Percentiles rank a stretch among this genome's conserved stretches.
phyloP scores from a whole-genome alignment of 2,329 filamentous ascomycete species.

The Colletotrichum chrysophilum region DNA sequence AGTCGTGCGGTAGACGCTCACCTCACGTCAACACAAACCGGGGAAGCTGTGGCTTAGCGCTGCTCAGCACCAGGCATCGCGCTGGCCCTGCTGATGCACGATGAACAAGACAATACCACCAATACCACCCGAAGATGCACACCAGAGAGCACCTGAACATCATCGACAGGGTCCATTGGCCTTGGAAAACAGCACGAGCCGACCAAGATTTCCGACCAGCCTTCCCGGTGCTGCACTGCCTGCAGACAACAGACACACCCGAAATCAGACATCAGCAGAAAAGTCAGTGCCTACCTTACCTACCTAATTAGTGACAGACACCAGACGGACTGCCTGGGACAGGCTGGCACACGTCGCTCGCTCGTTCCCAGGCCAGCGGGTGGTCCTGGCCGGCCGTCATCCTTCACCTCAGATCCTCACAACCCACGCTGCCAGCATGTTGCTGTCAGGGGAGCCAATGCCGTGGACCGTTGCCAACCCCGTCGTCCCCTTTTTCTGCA shows the following conservation, averaged over 20 bases:
- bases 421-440: neutral
- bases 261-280: neutral
- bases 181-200: neutral
- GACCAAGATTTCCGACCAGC: neutral
- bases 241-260: neutral
- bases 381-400: neutral
- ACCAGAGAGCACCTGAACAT: neutral
- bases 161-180: neutral
- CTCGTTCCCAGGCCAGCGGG: conserved; percentile 12
- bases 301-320: conserved; percentile 1
- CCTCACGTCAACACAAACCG: conserved; percentile 13
- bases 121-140: neutral
- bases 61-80: conserved; percentile 13
- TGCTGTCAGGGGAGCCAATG: neutral
- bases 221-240: neutral
- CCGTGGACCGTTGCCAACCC: neutral
- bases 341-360: conserved; percentile 8
- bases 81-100: conserved; percentile 1
- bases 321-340: conserved; percentile 7
- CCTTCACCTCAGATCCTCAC: neutral
- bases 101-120: conserved; percentile 12
- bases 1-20: neutral
- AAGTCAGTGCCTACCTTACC: conserved; percentile 6
- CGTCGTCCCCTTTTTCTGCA: neutral
- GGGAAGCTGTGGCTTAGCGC: conserved; percentile 22